phyloP scores from a whole-genome alignment of 1,139 yeast genomes.

The Protomyces macrosporus region DNA sequence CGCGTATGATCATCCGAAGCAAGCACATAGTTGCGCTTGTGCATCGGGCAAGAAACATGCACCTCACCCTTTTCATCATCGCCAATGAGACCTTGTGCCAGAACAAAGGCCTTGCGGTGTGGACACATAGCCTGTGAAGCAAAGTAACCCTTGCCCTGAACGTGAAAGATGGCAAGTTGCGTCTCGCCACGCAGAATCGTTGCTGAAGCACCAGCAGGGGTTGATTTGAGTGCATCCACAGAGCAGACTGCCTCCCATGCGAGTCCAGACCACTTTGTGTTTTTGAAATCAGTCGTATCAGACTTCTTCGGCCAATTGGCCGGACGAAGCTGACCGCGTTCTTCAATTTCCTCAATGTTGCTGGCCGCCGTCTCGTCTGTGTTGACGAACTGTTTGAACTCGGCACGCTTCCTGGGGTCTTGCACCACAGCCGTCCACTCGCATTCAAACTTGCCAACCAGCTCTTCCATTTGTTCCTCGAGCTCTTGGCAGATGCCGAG shows the following conservation, averaged over 20 bases:
- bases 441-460: constrained; percentile 39
- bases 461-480: constrained; percentile 38
- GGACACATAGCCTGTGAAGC: constrained; percentile 43
- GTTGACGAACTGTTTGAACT: constrained; percentile 39
- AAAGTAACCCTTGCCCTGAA: constrained; percentile 35
- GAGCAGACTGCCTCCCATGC: constrained; percentile 37
- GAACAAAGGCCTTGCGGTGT: constrained; percentile 39
- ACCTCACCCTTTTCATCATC: constrained; percentile 37
- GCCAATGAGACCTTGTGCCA: constrained; percentile 39
- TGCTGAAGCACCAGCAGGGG: constrained; percentile 38
- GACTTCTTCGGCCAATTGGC: constrained; percentile 39
- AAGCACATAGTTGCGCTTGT: constrained; percentile 38
- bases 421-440: constrained; percentile 39
- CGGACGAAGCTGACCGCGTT: constrained; percentile 41
- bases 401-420: constrained; percentile 33
- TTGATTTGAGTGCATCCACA: constrained; percentile 35
- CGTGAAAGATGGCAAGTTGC: constrained; percentile 39
- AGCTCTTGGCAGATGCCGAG: constrained; percentile 39
- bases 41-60: constrained; percentile 41
- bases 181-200: constrained; percentile 39
- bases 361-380: constrained; percentile 37
- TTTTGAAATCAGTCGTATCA: constrained; percentile 36
- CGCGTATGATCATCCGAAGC: constrained; percentile 33
- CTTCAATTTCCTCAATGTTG: constrained; percentile 37
- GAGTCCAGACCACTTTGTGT: constrained; percentile 37